Base-by-base conservation (phyloP, 2,329 filamentous ascomycete genomes). In the Penicillium crustosum region DNA sequence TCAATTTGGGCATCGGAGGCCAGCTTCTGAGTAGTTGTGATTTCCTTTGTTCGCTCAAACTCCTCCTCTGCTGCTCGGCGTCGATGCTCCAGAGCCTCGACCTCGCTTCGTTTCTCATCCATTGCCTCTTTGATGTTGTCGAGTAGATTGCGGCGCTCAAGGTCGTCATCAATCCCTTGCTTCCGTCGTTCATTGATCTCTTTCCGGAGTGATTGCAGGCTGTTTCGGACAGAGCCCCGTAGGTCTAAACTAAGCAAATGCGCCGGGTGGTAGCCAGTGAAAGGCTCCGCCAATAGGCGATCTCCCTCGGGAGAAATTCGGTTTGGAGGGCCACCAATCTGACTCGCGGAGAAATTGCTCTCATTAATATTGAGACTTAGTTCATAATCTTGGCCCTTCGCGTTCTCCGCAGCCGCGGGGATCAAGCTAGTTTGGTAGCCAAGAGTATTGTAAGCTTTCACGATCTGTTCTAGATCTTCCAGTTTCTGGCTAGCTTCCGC, bases 41-140 rank as follows among this genome's bases (percentile, higher is more conserved):
- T 85, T 81, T 97, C 94, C 71, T 93, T 93, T 21, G 91, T 93
- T 77, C 91, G 92, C 70, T 97, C 92, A 71, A 96, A 95, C 72
- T 97, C 93, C 69, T 96, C 91, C 73, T 96, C 90, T 0, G 93
- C 93, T 19, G 90, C 90, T 35, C 90, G 86, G 45, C 96, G 90
- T 43, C 90, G 86, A 75, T 97, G 93, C 66, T 93, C 90, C 17
- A 99, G 81, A 4, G 91, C 90, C 72, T 97, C 93, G 19, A 99
- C 91, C 73, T 99, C 94, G 64, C 88, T 89, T 61, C 89, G 85
- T 79, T 96, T 97, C 77, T 99, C 93, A 72, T 97, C 93, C 75
- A 99, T 94, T 17, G 93, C 92, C 77, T 99, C 95, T 74, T 94
- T 94, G 73, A 97, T 93, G 66, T 90, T 91, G 73, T 97, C 93